Conservation (phyloP, 2,329 filamentous ascomycete species). For the Canariomyces notabilis region DNA sequence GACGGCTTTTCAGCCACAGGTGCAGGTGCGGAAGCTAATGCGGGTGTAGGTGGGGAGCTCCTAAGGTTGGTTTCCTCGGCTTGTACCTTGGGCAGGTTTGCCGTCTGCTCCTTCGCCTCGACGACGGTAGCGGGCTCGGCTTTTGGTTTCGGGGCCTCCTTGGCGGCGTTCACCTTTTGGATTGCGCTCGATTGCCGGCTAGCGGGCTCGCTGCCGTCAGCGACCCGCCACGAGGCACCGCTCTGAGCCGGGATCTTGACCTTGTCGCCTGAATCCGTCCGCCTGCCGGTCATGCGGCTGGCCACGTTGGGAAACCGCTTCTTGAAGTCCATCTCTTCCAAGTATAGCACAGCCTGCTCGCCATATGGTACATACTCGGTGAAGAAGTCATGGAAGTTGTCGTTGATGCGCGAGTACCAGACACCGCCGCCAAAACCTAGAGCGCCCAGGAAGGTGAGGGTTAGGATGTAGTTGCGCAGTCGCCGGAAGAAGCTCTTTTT, state of each 20-base stretch:
- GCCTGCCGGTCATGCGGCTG: constrained; percentile 44
- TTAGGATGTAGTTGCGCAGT: constrained; percentile 72
- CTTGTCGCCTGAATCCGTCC: constrained; percentile 57
- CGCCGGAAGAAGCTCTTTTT: constrained; percentile 65
- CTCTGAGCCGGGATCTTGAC: constrained; percentile 82
- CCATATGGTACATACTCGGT: constrained; percentile 94
- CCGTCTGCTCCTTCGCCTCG: constrained; percentile 22
- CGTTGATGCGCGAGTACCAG: constrained; percentile 86
- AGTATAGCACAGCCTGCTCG: constrained; percentile 89
- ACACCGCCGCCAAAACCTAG: constrained; percentile 82
- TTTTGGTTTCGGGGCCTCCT: constrained; percentile 28
- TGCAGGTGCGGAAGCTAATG: constrained; percentile 18
- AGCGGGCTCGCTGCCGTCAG: constrained; percentile 52
- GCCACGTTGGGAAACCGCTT: constrained; percentile 64
- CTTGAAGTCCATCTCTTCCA: constrained; percentile 91
- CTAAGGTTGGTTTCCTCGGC: constrained; percentile 26
- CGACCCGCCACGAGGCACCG: constrained; percentile 75
- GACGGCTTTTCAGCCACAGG: constrained; percentile 15
- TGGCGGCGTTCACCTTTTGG: constrained; percentile 28
- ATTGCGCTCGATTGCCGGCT: constrained; percentile 60
- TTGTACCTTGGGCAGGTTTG: constrained; percentile 30
- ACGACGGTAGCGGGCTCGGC: constrained; percentile 14
- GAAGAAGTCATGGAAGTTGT: constrained; percentile 98
- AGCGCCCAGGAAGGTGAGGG: constrained; percentile 68
- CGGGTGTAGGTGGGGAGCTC: constrained; percentile 9